A percentile compares a stretch with the other conserved stretches of the same genome.
Evolutionary conservation across 805 yeast species (phyloP).

Genomic region (Candida tallmaniae): DNA sequence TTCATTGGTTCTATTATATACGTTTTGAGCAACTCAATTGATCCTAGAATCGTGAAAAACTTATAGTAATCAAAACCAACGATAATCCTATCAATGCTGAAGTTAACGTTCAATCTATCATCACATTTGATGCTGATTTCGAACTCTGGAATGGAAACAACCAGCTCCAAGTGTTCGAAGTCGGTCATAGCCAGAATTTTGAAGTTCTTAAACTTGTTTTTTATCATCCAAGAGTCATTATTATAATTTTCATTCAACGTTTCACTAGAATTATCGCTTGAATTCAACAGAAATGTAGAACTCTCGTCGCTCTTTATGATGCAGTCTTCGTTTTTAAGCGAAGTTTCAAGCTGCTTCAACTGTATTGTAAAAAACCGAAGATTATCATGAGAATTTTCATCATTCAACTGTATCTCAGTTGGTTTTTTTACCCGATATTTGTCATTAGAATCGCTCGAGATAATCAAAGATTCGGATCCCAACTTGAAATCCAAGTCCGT

Average conservation of each 20-base stretch:
- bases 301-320: no score
- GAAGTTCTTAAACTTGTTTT: slow-evolving; percentile 14
- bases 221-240: slow-evolving; percentile 20
- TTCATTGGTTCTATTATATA: slow-evolving; percentile 27
- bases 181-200: slow-evolving; percentile 13
- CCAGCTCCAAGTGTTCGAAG: not conserved
- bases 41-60: slow-evolving; percentile 28
- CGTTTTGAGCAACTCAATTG: slow-evolving; percentile 26
- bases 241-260: no score
- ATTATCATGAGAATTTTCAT: no score
- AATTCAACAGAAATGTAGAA: slow-evolving; percentile 13
- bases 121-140: not conserved
- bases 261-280: no score
- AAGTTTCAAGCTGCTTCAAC: slow-evolving; percentile 11
- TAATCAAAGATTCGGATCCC: slow-evolving; percentile 22
- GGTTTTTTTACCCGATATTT: no score
- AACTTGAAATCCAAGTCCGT: slow-evolving; percentile 17
- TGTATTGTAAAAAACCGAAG: slow-evolving; percentile 11
- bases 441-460: no score
- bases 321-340: slow-evolving; percentile 6
- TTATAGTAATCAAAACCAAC: slow-evolving; percentile 26
- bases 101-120: slow-evolving; percentile 9
- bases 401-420: no score
- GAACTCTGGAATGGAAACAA: slow-evolving; percentile 20
- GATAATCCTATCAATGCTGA: slow-evolving; percentile 14